Base-by-base conservation (phyloP, 257 asterid species). In the Galeopsis tetrahit region DNA sequence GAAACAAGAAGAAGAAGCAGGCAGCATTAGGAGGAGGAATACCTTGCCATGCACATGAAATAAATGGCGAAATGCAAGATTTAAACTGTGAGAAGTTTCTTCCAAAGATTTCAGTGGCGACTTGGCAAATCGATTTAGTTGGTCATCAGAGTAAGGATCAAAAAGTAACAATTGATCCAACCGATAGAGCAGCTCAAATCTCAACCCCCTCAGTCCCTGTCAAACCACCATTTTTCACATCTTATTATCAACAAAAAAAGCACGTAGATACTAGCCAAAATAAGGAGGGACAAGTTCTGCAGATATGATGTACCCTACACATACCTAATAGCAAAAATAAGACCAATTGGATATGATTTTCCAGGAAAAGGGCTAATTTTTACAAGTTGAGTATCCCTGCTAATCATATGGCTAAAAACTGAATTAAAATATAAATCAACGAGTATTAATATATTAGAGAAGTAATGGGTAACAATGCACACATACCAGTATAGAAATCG, bases 111-210 rank as follows among this genome's bases (percentile, higher is more conserved):
- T 69, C 66, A 56, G 31, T 3, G 74, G 66, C 8, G 48, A 58
- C 53, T 17, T 56, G 39, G 39, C 65, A 39, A 69, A 69, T 7
- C 3, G 66, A 61, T 70, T 70, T n/a, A 70, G 67, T 56, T 70
- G 75, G 44, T 70, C 75, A 42, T 31, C 75, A 7, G 68, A 57
- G 28, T 43, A 70, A 43, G 55, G 75, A 58, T 58, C 75, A 58
- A 57, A 70, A 4, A 58, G 59, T 11, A 70, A 42, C 48, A 70
- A 34, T 35, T 70, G 59, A 31, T 70, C 75, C 75, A 70, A 57
- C 46, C 67, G 67, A 43, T 42, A 39, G 33, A 69, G 74, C 15
- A 69, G 44, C 56, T 69, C 74, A 28, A 10, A 69, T 58, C 74
- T 69, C 36, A 69, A 57, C 6, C 73, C 64, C 53, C 40, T 69